Evolutionary conservation across 2,329 filamentous ascomycete genomes (phyloP), one percentile per base, ranked within the genome.

Genomic region (Rutstroemia sp.): DNA sequence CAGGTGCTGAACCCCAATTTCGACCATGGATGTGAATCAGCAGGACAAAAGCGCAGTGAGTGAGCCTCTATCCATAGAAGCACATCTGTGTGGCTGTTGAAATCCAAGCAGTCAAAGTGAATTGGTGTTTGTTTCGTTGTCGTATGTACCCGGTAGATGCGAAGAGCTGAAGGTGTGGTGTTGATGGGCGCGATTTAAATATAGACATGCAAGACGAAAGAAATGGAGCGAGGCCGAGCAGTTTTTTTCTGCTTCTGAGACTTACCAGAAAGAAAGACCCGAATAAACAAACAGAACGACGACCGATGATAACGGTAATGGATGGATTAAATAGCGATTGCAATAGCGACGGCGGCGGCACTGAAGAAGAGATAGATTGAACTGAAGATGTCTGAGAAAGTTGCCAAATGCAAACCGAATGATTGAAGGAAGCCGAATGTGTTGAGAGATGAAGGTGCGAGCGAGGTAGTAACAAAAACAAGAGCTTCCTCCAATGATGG

Each of bases 161-260:
- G 23, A 19, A n/a, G 51, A 48, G 51, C 30, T 27, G 51, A 41
- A 48, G 23, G 21, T 23, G 23, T 3, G 8, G 12, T 48, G 51
- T 54, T 48, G 51, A 54, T 54, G 42, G 42, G 51, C 30, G 44
- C 30, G 37, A 38, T 48, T 48, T 54, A 54, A 54, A 54, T 21
- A 25, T 48, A 21, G 51, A 54, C 25, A 39, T 19, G 3, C 16
- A 34, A 53, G 23, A 3, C 23, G n/a, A 34, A 21, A 17, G 3
- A 8, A 51, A 51, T 3, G 12, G 17, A 21, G 17, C 12, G 21
- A 45, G 21, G 42, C 17, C 42, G 19, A 27, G 12, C 16, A 14
- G 23, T 25, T 27, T 9, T 25, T 51, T 30, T 10, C 23, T 23
- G 6, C 27, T 12, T 34, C 12, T 34, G 30, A 19, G 21, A 48